A percentile compares a stretch with the other conserved stretches of the same genome.
Conservation (phyloP, 116 monocot species). For the Trichopus zeylanicus region DNA sequence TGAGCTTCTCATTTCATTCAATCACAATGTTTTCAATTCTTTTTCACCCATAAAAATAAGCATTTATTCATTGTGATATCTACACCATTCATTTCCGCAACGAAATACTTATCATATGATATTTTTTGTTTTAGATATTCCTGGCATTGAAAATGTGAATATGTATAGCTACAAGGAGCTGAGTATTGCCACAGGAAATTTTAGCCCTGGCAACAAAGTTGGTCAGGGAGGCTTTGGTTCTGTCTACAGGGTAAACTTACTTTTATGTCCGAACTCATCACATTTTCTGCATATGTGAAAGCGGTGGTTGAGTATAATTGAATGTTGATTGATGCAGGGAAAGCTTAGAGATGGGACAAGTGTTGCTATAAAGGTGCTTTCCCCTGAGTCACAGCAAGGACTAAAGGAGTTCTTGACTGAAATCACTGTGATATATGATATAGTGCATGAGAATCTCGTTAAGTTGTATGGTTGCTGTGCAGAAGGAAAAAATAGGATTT, state of each 20-base stretch:
- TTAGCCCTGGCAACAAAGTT: too few relatives aligned
- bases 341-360: conserved; percentile 37
- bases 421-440: conserved; percentile 26
- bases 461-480: conserved; percentile 47
- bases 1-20: too few relatives aligned
- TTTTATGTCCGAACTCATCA: too few relatives aligned
- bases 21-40: too few relatives aligned
- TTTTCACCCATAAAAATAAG: too few relatives aligned
- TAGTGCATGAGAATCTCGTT: conserved; percentile 51
- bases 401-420: conserved; percentile 45
- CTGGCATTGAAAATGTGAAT: conserved; percentile 27
- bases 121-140: too few relatives aligned
- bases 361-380: conserved; percentile 59
- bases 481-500: conserved; percentile 38
- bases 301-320: neutral
- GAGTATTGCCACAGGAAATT: conserved; percentile 36
- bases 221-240: conserved; percentile 70
- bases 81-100: too few relatives aligned
- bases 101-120: too few relatives aligned
- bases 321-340: conserved; percentile 19
- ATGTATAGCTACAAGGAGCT: conserved; percentile 52
- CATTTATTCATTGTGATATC: too few relatives aligned
- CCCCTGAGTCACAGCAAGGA: conserved; percentile 46
- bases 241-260: conserved; percentile 63
- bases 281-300: neutral